phyloP scores from a whole-genome alignment of 768 basidiomycete genomes.

The Coprinellus aureogranulatus region DNA sequence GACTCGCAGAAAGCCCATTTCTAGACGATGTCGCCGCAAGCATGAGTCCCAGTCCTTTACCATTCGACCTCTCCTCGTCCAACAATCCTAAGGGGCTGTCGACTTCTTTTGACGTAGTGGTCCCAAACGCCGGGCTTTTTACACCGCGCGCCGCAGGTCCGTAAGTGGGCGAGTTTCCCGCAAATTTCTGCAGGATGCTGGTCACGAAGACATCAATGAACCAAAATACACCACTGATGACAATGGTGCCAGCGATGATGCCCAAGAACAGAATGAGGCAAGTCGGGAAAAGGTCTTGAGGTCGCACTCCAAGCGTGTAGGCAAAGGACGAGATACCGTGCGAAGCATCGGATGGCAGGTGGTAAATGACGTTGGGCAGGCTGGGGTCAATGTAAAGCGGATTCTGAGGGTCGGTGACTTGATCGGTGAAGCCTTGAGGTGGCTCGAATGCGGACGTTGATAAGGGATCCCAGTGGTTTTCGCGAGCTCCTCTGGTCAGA shows the following conservation, averaged over 20 bases:
- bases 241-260: conserved; percentile 70
- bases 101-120: not conserved
- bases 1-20: conserved; percentile 18
- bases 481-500: conserved; percentile 46
- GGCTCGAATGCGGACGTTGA: conserved; percentile 56
- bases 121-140: conserved; percentile 5
- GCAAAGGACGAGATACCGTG: conserved; percentile 82
- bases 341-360: conserved; percentile 58
- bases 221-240: conserved; percentile 72
- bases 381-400: conserved; percentile 73
- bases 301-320: conserved; percentile 76
- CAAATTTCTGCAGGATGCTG: conserved; percentile 5
- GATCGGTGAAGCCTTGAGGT: conserved; percentile 67
- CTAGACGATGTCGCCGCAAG: conserved; percentile 14
- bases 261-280: conserved; percentile 82
- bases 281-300: conserved; percentile 77
- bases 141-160: conserved; percentile 7
- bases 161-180: conserved; percentile 1
- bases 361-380: conserved; percentile 72
- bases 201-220: conserved; percentile 45
- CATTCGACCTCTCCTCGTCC: conserved; percentile 47
- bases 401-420: conserved; percentile 67
- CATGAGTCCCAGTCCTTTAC: conserved; percentile 26
- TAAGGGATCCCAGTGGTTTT: conserved; percentile 69
- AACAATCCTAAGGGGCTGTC: conserved; percentile 1